Conservation (phyloP, 2,329 filamentous ascomycete species). For the Aspergillus sp. region DNA sequence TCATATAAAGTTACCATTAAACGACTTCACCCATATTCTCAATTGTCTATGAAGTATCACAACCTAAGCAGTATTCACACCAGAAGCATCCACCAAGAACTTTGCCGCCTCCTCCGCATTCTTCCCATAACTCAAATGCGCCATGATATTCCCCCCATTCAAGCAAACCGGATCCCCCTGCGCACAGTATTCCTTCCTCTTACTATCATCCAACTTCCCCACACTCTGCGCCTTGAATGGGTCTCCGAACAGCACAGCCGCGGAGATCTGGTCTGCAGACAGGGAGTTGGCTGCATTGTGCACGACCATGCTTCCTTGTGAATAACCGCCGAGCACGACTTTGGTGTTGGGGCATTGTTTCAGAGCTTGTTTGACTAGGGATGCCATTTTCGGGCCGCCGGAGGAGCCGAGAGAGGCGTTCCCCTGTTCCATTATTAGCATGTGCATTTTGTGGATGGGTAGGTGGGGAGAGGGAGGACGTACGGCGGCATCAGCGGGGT, state of each 20-base stretch:
- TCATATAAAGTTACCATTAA: too few species aligned
- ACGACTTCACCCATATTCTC: neutral
- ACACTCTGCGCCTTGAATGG: conserved; percentile 37
- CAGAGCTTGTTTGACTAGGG: conserved; percentile 22
- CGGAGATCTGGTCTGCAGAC: conserved; percentile 30
- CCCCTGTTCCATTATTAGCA: conserved; percentile 10
- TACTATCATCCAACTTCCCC: conserved; percentile 33
- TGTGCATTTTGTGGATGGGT: neutral
- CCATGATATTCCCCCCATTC: conserved; percentile 38
- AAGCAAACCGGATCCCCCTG: conserved; percentile 47
- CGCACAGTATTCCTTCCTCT: conserved; percentile 46
- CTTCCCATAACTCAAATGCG: conserved; percentile 36
- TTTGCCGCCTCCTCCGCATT: conserved; percentile 32
- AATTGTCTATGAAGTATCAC: neutral
- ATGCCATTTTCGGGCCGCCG: conserved; percentile 24
- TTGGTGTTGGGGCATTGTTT: conserved; percentile 28
- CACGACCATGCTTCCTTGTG: conserved; percentile 30
- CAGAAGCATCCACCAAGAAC: conserved; percentile 28
- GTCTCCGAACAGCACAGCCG: conserved; percentile 41
- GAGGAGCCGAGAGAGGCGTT: conserved; percentile 20
- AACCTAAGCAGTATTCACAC: conserved; percentile 6
- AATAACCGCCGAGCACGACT: conserved; percentile 29
- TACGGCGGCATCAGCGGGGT: conserved; percentile 22
- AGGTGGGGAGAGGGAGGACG: neutral
- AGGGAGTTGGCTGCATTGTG: conserved; percentile 26